Conservation (phyloP, 2,329 filamentous ascomycete genomes). For the Hypoxylon sp. region DNA sequence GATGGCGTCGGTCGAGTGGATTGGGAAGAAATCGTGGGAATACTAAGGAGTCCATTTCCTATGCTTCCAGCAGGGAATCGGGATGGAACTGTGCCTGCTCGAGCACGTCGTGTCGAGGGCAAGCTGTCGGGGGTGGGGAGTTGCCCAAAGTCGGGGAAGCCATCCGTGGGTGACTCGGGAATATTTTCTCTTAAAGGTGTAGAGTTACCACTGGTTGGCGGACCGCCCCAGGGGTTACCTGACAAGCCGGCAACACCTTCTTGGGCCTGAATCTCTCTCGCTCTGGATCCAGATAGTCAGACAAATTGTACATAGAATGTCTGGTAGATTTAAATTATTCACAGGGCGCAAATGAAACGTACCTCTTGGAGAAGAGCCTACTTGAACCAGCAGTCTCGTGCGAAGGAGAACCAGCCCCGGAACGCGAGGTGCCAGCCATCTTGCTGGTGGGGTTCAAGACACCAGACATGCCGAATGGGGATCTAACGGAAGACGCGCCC, state of each 20-base stretch:
- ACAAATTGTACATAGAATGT: conserved; percentile 3
- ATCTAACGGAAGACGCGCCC: conserved; percentile 73
- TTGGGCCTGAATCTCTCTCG: conserved; percentile 96
- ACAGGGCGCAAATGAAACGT: conserved; percentile 58
- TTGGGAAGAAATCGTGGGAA: conserved; percentile 76
- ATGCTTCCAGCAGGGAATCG: conserved; percentile 86
- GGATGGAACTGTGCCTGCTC: conserved; percentile 96
- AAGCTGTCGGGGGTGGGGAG: conserved; percentile 76
- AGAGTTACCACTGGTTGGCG: conserved; percentile 95
- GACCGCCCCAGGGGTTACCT: conserved; percentile 89
- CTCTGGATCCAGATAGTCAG: conserved; percentile 66
- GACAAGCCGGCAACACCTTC: conserved; percentile 82
- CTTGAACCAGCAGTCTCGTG: conserved; percentile 82
- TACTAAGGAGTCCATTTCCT: conserved; percentile 70
- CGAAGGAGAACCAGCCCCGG: conserved; percentile 95
- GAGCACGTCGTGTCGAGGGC: conserved; percentile 81
- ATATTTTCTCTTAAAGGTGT: conserved; percentile 97
- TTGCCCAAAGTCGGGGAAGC: conserved; percentile 90
- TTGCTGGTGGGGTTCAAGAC: conserved; percentile 72
- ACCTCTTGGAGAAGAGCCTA: conserved; percentile 94
- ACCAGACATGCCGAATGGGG: conserved; percentile 79
- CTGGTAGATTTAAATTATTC: conserved; percentile 29
- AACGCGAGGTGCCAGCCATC: conserved; percentile 75
- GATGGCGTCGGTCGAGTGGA: conserved; percentile 88
- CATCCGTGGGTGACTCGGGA: conserved; percentile 95